These are phyloP conservation scores for Pseudogymnoascus sp. DNA, from an alignment of 2,329 filamentous ascomycete species.

Conservation along the genomic window DNA sequence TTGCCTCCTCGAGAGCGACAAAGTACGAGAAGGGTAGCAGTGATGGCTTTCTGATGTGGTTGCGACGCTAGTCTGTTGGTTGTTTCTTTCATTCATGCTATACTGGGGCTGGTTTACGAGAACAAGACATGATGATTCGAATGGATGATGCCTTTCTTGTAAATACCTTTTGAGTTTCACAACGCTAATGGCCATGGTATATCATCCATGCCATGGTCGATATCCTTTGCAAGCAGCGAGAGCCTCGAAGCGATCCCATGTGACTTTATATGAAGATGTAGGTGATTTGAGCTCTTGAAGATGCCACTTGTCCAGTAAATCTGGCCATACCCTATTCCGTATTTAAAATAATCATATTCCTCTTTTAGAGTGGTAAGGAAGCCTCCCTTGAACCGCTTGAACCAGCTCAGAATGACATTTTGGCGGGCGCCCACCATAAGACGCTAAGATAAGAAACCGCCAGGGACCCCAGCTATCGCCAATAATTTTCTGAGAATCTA, in stretches of 20 bases:
- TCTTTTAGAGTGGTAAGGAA: neutral
- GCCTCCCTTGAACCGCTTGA: neutral
- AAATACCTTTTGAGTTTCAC: neutral
- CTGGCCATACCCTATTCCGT: neutral
- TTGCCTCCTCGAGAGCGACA: neutral
- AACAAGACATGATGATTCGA: slow-evolving; percentile 9
- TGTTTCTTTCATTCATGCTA: neutral
- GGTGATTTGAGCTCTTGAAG: neutral
- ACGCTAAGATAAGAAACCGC: slow-evolving; percentile 5
- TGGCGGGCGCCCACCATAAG: neutral
- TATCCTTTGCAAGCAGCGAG: neutral
- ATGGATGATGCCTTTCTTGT: slow-evolving; percentile 3
- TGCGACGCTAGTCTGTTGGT: neutral
- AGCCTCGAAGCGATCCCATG: neutral
- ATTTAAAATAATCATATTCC: neutral
- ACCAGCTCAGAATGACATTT: neutral
- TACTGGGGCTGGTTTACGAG: neutral
- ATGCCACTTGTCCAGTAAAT: neutral
- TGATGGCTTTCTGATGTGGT: slow-evolving; percentile 11
- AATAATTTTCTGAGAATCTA: slow-evolving; percentile 13
- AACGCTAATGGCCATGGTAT: neutral
- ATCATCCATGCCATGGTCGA: neutral
- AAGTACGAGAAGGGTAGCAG: slow-evolving; percentile 30
- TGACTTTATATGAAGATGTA: neutral
- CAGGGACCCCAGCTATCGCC: slow-evolving; percentile 8